These are phyloP conservation scores for Ogataea nonfermentans DNA, from an alignment of 805 yeast species.

Conservation along the genomic window DNA sequence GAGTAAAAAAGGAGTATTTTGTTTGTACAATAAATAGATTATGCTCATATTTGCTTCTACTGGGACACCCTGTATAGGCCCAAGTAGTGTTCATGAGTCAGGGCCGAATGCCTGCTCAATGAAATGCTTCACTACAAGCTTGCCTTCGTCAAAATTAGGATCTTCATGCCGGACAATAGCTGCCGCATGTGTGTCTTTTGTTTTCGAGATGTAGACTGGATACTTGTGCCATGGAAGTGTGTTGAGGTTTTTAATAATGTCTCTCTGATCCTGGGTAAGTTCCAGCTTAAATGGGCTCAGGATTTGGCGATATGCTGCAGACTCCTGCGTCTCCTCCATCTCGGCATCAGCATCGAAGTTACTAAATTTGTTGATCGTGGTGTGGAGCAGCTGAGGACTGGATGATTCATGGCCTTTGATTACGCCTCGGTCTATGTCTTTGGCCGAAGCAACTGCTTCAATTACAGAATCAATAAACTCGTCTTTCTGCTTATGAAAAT, in stretches of 20 bases:
- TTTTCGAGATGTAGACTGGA: conserved; percentile 65
- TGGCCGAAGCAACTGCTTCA: conserved; percentile 48
- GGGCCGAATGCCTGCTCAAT: conserved; percentile 41
- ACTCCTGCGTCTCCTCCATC: conserved; percentile 2
- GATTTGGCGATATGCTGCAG: conserved; percentile 15
- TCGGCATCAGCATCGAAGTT: conserved; percentile 22
- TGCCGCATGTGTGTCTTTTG: conserved; percentile 77
- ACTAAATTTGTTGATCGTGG: conserved; percentile 31
- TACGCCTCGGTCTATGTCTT: conserved; percentile 23
- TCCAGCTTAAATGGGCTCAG: conserved; percentile 34
- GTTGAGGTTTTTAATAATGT: conserved; percentile 58
- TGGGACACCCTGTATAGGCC: neutral
- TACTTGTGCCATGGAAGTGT: conserved; percentile 62
- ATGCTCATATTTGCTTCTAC: neutral
- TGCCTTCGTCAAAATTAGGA: conserved; percentile 65
- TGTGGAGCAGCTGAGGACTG: conserved; percentile 25
- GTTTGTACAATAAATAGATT: conserved; percentile 1
- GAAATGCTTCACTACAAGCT: conserved; percentile 64
- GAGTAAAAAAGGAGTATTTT: too few species aligned
- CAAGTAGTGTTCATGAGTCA: neutral
- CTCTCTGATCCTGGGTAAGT: conserved; percentile 43
- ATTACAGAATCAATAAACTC: conserved; percentile 61
- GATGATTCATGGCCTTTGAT: conserved; percentile 29
- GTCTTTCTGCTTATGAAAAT: conserved; percentile 60
- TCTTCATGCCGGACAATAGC: conserved; percentile 65